Conservation (phyloP, 306 rosid genomes). For the Quercus suber region DNA sequence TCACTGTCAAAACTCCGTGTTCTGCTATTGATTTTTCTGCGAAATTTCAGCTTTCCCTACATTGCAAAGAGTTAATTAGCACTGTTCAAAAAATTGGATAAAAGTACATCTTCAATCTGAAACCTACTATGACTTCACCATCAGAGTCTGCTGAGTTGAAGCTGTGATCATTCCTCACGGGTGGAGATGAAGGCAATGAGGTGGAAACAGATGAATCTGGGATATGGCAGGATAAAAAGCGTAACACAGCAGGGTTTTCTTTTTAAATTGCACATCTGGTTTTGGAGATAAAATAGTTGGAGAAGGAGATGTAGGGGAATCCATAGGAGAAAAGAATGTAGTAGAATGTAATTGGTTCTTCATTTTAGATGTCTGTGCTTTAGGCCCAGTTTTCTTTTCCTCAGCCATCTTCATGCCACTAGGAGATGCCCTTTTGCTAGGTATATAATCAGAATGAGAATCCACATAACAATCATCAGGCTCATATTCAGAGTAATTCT, state of each 20-base stretch:
- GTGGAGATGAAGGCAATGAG: constrained; percentile 54
- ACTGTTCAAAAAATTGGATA: constrained; percentile 1
- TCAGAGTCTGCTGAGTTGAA: constrained; percentile 57
- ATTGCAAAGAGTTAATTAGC: constrained; percentile 25
- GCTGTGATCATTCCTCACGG: constrained; percentile 43
- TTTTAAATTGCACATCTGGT: constrained; percentile 22
- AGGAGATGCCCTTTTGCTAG: constrained; percentile 24
- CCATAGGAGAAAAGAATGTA: constrained; percentile 55
- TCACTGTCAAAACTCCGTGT: constrained; percentile 35
- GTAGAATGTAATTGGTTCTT: constrained; percentile 50
- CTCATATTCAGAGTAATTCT: constrained; percentile 54
- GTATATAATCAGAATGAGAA: constrained; percentile 35
- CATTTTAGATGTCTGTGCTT: constrained; percentile 29
- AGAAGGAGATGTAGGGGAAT: constrained; percentile 52
- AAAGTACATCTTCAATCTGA: constrained; percentile 1
- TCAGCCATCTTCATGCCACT: constrained; percentile 31
- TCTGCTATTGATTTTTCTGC: constrained; percentile 33
- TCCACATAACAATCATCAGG: constrained; percentile 42
- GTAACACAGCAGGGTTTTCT: constrained; percentile 44
- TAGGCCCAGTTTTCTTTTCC: constrained; percentile 34
- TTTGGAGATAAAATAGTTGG: constrained; percentile 34
- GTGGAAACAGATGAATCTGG: constrained; percentile 40
- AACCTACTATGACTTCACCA: constrained; percentile 51
- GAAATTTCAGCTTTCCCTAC: constrained; percentile 40
- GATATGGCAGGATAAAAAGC: constrained; percentile 44